Evolutionary conservation across 2,329 filamentous ascomycete species (phyloP), one percentile per base, ranked within the genome.

Genomic region (Colletotrichum aenigma): DNA sequence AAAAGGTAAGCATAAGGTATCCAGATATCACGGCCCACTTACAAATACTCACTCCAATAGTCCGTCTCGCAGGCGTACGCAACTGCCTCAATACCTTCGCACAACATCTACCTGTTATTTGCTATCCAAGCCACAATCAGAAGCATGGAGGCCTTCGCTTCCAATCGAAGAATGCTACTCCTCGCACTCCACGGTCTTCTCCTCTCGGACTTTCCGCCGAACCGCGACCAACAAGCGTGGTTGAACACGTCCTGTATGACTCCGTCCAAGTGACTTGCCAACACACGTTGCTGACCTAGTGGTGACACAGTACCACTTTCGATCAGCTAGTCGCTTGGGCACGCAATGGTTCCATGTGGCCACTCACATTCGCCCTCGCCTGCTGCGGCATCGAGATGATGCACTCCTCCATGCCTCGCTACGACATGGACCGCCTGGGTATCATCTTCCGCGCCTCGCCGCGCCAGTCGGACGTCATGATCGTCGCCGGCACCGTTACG

Each of bases 311-410:
- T 78, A 95, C 94, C 70, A 94, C 94, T 4, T 90, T 96, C 81
- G 95, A 97, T 83, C 90, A 93, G 81, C 90, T 97, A 77, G 88
- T 93, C 85, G 96, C 96, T 87, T 97, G 95, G 95, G 93, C 92
- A 48, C 93, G 95, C 66, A 94, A 97, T 86, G 92, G 93, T 68
- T 97, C 95, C 15, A 89, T 97, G 67, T 97, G 95, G 95, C 95
- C 95, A 79, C 93, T 97, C 90, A 96, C 94, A 66, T 97, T 97
- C 84, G 95, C 93, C 66, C 93, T 97, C 64, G 95, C 95, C 81
- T 97, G 95, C 90, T 97, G 95, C 85, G 95, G 94, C 85, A 87
- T 97, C 83, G 95, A 97, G 84, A 97, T 97, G 95, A 97, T 97
- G 95, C 94, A 96, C 84, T 89, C 95, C n/a, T 97, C 95, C 30